Evolutionary conservation across 2,329 filamentous ascomycete genomes (phyloP).

Genomic region (Shiraia sp.): DNA sequence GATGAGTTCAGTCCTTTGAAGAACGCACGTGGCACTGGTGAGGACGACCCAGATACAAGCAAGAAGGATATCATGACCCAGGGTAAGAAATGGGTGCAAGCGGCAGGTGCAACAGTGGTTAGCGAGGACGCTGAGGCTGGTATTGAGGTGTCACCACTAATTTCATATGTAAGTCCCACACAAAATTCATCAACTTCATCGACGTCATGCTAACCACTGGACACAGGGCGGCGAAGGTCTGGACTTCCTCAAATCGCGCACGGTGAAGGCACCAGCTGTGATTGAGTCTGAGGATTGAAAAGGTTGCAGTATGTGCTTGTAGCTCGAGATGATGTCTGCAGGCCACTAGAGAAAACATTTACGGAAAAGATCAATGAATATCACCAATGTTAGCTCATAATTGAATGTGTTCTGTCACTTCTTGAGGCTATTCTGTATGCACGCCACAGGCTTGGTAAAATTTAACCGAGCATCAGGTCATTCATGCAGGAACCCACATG

Average conservation of each 20-base stretch:
- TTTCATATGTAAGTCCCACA: conserved; percentile 82
- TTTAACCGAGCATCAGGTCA: conserved; percentile 10
- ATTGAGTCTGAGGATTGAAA: conserved; percentile 62
- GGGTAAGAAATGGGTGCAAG: conserved; percentile 82
- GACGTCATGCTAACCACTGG: not conserved
- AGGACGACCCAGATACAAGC: conserved; percentile 94
- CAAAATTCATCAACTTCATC: not conserved
- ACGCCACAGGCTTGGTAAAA: conserved; percentile 1
- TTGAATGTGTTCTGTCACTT: not conserved
- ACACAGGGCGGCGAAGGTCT: conserved; percentile 64
- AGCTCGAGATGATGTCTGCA: not conserved
- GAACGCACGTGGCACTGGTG: conserved; percentile 79
- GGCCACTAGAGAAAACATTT: not conserved
- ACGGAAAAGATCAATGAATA: not conserved
- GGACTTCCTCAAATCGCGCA: conserved; percentile 61
- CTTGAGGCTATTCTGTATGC: conserved; percentile 1
- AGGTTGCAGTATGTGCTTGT: conserved; percentile 3
- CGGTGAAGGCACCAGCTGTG: conserved; percentile 66
- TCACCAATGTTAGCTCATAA: too few relatives aligned
- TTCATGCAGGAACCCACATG: conserved; percentile 17
- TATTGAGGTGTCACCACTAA: conserved; percentile 87
- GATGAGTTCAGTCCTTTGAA: conserved; percentile 98
- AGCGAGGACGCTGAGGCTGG: conserved; percentile 62
- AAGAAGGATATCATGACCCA: conserved; percentile 87
- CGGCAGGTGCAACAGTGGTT: conserved; percentile 74